These are phyloP conservation scores for Daldinia decipiens DNA, from an alignment of 495 filamentous ascomycete species.

Conservation along the genomic window DNA sequence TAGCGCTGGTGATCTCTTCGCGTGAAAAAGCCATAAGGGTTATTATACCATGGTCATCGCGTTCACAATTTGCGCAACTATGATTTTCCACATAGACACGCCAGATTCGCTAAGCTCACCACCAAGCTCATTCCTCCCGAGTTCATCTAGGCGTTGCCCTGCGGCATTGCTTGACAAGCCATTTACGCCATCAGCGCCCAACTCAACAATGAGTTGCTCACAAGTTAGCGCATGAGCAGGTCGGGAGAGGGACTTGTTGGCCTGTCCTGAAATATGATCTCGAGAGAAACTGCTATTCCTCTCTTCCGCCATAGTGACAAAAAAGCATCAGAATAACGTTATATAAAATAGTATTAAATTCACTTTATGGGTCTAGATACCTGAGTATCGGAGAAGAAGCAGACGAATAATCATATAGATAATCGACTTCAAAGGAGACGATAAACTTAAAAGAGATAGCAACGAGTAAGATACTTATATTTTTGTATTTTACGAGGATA, in stretches of 20 bases:
- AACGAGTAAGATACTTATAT: too few relatives aligned
- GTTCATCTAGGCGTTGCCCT: constrained; percentile 62
- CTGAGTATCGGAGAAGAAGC: too few relatives aligned
- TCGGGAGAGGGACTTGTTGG: constrained; percentile 62
- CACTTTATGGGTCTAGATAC: too few relatives aligned
- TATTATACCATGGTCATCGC: constrained; percentile 62
- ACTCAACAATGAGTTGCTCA: constrained; percentile 65
- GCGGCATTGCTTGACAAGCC: constrained; percentile 69
- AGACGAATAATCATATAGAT: too few relatives aligned
- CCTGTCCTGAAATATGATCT: constrained; percentile 62
- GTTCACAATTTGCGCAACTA: constrained; percentile 67
- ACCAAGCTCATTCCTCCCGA: constrained; percentile 71
- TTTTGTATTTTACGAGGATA: too few relatives aligned
- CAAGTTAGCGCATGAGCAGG: constrained; percentile 72
- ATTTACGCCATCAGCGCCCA: constrained; percentile 67
- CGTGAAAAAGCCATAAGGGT: constrained; percentile 55
- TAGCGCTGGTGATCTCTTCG: constrained; percentile 14
- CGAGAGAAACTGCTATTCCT: neutral
- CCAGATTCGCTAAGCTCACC: constrained; percentile 68
- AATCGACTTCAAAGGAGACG: too few relatives aligned
- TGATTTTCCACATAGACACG: constrained; percentile 74
- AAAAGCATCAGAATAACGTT: neutral
- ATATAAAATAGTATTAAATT: neutral
- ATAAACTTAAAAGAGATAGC: too few relatives aligned
- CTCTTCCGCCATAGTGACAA: constrained; percentile 11